A percentile compares a stretch with the other conserved stretches of the same genome.
These are phyloP conservation scores for Pleurotus platypus DNA, from an alignment of 768 basidiomycete species.

Conservation along the genomic window DNA sequence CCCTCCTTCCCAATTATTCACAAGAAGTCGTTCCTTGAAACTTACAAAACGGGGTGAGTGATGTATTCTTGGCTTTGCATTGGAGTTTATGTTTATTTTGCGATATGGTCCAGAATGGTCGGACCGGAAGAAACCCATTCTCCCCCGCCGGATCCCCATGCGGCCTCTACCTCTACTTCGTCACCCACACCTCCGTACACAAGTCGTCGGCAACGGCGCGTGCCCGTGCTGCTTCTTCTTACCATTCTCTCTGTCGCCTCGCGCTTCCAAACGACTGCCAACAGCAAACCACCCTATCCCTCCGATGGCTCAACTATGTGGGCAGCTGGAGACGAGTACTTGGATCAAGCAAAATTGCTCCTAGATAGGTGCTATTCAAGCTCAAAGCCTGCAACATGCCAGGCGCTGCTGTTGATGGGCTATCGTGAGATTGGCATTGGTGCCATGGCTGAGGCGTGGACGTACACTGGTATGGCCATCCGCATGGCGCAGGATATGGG, in stretches of 20 bases:
- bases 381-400: slow-evolving; percentile 72
- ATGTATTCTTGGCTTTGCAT: not conserved
- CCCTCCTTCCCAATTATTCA: slow-evolving; percentile 74
- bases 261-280: slow-evolving; percentile 49
- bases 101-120: slow-evolving; percentile 4
- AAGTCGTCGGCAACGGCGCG: slow-evolving; percentile 36
- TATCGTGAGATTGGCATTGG: slow-evolving; percentile 88
- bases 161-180: slow-evolving; percentile 25
- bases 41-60: slow-evolving; percentile 38
- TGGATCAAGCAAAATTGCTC: slow-evolving; percentile 61
- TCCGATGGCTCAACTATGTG: slow-evolving; percentile 63
- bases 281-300: slow-evolving; percentile 30
- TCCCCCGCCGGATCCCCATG: slow-evolving; percentile 12
- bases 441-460: slow-evolving; percentile 87
- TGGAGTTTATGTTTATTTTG: not conserved
- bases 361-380: slow-evolving; percentile 66
- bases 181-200: slow-evolving; percentile 27
- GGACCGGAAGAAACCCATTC: slow-evolving; percentile 20
- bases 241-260: slow-evolving; percentile 85
- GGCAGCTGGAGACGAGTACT: slow-evolving; percentile 73
- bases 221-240: slow-evolving; percentile 68
- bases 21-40: slow-evolving; percentile 64
- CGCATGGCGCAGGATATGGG: slow-evolving; percentile 92
- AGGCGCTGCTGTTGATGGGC: slow-evolving; percentile 76
- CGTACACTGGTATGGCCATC: slow-evolving; percentile 82